Evolutionary conservation across 768 basidiomycete genomes (phyloP).

Genomic region (Panaeolus papilionaceus): DNA sequence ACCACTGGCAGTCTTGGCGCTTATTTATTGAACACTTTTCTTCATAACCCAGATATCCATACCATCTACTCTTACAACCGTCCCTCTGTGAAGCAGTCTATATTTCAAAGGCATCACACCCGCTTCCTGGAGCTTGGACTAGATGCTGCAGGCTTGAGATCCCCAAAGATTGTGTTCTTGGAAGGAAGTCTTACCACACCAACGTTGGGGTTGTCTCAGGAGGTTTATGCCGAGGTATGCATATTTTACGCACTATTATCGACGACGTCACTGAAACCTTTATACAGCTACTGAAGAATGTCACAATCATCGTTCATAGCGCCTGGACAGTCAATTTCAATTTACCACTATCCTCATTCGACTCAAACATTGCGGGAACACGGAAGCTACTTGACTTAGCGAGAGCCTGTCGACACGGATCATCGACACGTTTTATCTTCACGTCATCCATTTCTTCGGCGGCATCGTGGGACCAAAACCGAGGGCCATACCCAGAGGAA

Average conservation of each 20-base stretch:
- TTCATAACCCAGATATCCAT: slow-evolving; percentile 28
- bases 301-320: slow-evolving; percentile 48
- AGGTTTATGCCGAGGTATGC: slow-evolving; percentile 38
- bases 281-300: slow-evolving; percentile 32
- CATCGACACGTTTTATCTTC: slow-evolving; percentile 45
- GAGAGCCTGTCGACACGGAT: slow-evolving; percentile 31
- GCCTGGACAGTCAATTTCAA: slow-evolving; percentile 60
- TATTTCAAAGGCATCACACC: slow-evolving; percentile 32
- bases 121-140: slow-evolving; percentile 41
- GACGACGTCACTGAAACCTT: background rate
- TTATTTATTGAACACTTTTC: slow-evolving; percentile 37
- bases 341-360: slow-evolving; percentile 47
- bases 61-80: slow-evolving; percentile 42
- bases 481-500: slow-evolving; percentile 41
- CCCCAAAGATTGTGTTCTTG: slow-evolving; percentile 40
- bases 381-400: slow-evolving; percentile 48
- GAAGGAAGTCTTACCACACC: slow-evolving; percentile 41
- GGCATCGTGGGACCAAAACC: slow-evolving; percentile 34
- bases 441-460: slow-evolving; percentile 39
- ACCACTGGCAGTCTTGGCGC: slow-evolving; percentile 50
- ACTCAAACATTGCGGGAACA: slow-evolving; percentile 45
- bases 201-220: slow-evolving; percentile 33
- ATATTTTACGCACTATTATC: background rate
- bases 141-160: slow-evolving; percentile 33
- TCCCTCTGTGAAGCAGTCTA: slow-evolving; percentile 22